Conservation (phyloP, 805 yeast species). For the Wickerhamomyces hampshirensis region DNA sequence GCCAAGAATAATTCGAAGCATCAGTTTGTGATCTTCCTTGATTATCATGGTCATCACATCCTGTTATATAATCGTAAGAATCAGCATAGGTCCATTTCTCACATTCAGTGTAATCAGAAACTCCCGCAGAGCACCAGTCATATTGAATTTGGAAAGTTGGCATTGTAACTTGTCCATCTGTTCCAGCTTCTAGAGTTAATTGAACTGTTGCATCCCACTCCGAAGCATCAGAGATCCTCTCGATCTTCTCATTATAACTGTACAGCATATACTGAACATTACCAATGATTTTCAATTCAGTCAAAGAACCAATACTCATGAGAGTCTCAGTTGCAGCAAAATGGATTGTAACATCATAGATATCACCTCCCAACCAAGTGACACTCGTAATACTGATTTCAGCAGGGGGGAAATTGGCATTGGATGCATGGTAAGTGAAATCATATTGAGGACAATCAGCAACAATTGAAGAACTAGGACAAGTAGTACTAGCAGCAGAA, state of each 20-base stretch:
- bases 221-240: slow-evolving; percentile 7
- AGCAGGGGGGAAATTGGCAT: slow-evolving; percentile 13
- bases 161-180: slow-evolving; percentile 8
- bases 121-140: slow-evolving; percentile 25
- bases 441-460: slow-evolving; percentile 10
- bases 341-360: slow-evolving; percentile 14
- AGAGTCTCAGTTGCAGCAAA: slow-evolving; percentile 4
- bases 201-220: slow-evolving; percentile 9
- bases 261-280: slow-evolving; percentile 8
- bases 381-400: slow-evolving; percentile 10
- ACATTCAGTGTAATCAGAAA: slow-evolving; percentile 17
- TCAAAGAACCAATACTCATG: slow-evolving; percentile 13
- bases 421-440: slow-evolving; percentile 10
- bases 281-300: slow-evolving; percentile 18
- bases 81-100: slow-evolving; percentile 13
- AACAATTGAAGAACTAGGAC: slow-evolving; percentile 4
- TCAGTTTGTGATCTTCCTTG: slow-evolving; percentile 18
- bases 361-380: slow-evolving; percentile 9
- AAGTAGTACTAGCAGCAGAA: slow-evolving; percentile 1
- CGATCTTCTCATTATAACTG: slow-evolving; percentile 8
- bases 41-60: slow-evolving; percentile 20
- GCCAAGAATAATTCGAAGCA: slow-evolving; percentile 20
- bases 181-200: slow-evolving; percentile 2
- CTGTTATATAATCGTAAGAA: slow-evolving; percentile 21
- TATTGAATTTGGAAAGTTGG: slow-evolving; percentile 18